A percentile compares a stretch with the other conserved stretches of the same genome.
phyloP scores from a whole-genome alignment of 192 early-diverging fungal species.

The Umbelopsis isabellina region DNA sequence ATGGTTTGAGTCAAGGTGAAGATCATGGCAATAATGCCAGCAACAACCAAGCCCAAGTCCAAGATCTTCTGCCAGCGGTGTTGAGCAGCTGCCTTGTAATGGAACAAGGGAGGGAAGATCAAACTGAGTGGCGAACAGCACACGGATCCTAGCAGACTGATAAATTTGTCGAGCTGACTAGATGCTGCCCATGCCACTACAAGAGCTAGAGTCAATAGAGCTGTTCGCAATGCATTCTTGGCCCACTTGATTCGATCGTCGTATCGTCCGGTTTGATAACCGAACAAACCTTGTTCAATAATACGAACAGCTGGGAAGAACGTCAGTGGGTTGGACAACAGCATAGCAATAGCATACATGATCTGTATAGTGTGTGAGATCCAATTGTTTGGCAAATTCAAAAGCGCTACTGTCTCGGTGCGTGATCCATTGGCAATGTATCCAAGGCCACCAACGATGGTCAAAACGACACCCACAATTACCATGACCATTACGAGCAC shows the following conservation, averaged over 20 bases:
- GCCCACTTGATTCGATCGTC: slow-evolving; percentile 60
- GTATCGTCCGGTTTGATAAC: slow-evolving; percentile 1
- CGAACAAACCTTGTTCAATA: slow-evolving; percentile 71
- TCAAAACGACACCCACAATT: slow-evolving; percentile 67
- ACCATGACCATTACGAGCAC: slow-evolving; percentile 68
- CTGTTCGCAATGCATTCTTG: slow-evolving; percentile 61
- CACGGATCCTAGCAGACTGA: slow-evolving; percentile 79
- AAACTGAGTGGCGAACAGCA: slow-evolving; percentile 70
- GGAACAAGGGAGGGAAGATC: slow-evolving; percentile 83
- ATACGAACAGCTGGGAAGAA: slow-evolving; percentile 83
- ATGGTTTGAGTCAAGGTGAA: slow-evolving; percentile 27
- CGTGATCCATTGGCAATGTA: slow-evolving; percentile 75
- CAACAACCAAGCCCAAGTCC: slow-evolving; percentile 60
- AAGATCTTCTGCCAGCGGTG: slow-evolving; percentile 46
- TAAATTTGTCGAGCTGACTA: slow-evolving; percentile 78
- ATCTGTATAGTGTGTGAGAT: slow-evolving; percentile 68
- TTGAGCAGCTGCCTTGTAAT: slow-evolving; percentile 57
- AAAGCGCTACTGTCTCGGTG: slow-evolving; percentile 75
- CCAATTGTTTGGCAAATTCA: slow-evolving; percentile 69
- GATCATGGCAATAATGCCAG: slow-evolving; percentile 53
- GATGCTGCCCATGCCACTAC: slow-evolving; percentile 68
- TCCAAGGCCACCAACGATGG: slow-evolving; percentile 66
- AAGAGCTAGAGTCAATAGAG: slow-evolving; percentile 2
- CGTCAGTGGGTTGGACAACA: slow-evolving; percentile 78
- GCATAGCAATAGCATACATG: slow-evolving; percentile 81